phyloP scores from a whole-genome alignment of 495 filamentous ascomycete species.

The Amorphotheca resinae region DNA sequence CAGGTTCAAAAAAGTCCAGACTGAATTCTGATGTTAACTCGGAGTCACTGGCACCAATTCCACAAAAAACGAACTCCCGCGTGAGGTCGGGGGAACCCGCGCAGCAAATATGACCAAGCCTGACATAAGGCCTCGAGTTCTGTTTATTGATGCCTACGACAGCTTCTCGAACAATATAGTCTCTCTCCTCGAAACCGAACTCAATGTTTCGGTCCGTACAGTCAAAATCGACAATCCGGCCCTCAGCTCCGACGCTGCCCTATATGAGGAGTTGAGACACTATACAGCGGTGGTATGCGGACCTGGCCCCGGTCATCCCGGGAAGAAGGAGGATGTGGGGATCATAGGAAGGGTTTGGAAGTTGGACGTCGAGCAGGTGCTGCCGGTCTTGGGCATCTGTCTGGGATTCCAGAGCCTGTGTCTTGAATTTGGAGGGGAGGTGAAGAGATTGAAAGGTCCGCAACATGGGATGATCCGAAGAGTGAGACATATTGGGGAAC shows the following conservation, averaged over 20 bases:
- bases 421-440: slow-evolving; percentile 47
- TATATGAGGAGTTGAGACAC: slow-evolving; percentile 35
- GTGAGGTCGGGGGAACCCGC: no score
- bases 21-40: no score
- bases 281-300: slow-evolving; percentile 73
- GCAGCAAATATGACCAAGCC: slow-evolving; percentile 7
- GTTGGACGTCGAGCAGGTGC: slow-evolving; percentile 38
- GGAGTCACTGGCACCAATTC: no score
- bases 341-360: slow-evolving; percentile 69
- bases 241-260: slow-evolving; percentile 14
- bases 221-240: slow-evolving; percentile 53
- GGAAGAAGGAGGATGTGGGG: slow-evolving; percentile 53
- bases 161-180: slow-evolving; percentile 94
- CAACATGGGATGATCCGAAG: slow-evolving; percentile 69
- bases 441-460: slow-evolving; percentile 50
- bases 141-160: slow-evolving; percentile 92
- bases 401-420: slow-evolving; percentile 83
- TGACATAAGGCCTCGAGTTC: slow-evolving; percentile 31
- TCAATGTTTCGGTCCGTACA: slow-evolving; percentile 52
- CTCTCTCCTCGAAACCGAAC: slow-evolving; percentile 52
- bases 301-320: slow-evolving; percentile 61
- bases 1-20: background rate
- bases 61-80: no score
- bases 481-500: slow-evolving; percentile 38
- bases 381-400: slow-evolving; percentile 83